Evolutionary conservation across 2,329 filamentous ascomycete species (phyloP).

Genomic region (Phyllosticta citrichinensis): DNA sequence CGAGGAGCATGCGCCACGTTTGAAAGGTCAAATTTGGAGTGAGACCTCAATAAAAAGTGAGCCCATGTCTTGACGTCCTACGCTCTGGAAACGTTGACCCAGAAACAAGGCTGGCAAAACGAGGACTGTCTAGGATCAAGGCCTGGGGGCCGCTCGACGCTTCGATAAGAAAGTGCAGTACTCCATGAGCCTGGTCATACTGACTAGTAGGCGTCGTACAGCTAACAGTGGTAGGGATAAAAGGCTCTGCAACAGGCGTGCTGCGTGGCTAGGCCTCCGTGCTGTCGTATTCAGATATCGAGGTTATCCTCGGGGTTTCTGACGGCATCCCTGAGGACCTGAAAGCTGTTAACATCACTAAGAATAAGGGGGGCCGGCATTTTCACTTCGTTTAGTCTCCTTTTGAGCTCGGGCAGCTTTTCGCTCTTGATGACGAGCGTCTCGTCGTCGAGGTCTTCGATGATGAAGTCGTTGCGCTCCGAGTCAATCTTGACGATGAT

Average conservation of each 20-base stretch:
- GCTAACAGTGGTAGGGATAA: neutral
- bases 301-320: constrained; percentile 23
- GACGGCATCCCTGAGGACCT: constrained; percentile 28
- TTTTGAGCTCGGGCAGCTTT: constrained; percentile 59
- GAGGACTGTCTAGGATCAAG: neutral
- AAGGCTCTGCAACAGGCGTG: neutral
- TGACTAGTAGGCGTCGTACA: neutral
- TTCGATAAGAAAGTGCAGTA: neutral
- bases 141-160: neutral
- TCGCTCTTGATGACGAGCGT: constrained; percentile 65
- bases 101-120: neutral
- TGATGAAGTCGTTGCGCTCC: constrained; percentile 59
- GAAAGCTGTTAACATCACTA: neutral
- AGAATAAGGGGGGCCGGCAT: neutral
- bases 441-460: constrained; percentile 70
- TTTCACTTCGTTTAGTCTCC: constrained; percentile 55
- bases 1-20: neutral
- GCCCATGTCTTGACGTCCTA: neutral
- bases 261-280: constrained; percentile 14
- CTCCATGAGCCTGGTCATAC: neutral
- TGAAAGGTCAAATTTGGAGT: neutral
- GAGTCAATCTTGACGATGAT: constrained; percentile 71
- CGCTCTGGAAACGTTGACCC: neutral
- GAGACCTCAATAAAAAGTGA: neutral
- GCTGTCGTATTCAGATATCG: constrained; percentile 17